A percentile compares a stretch with the other conserved stretches of the same genome.
Conservation (phyloP, 192 early-diverging fungal genomes). For the Funneliformis mosseae region DNA sequence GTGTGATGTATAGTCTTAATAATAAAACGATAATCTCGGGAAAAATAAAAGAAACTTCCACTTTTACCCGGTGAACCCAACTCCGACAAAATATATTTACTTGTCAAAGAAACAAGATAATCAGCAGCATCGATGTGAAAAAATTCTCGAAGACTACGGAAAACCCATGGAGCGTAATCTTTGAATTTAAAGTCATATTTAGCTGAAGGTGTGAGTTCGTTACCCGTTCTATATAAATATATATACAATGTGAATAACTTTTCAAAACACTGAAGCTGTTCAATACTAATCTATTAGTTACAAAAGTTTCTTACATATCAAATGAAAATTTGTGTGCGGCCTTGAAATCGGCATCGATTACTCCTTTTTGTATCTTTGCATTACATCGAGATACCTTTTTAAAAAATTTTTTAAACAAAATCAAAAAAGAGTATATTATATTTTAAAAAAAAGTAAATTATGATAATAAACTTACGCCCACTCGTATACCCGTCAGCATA, state of each 20-base stretch:
- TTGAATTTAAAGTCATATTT: constrained; percentile 99
- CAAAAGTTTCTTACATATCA: constrained; percentile 70
- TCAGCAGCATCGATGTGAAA: constrained; percentile 91
- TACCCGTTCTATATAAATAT: constrained; percentile 65
- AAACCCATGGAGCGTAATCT: constrained; percentile 98
- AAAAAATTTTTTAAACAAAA: neutral
- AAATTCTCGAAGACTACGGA: constrained; percentile 83
- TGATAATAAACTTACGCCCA: constrained; percentile 62
- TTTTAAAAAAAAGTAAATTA: neutral
- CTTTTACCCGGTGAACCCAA: constrained; percentile 93
- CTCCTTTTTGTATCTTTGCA: constrained; percentile 76
- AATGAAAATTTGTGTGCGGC: constrained; percentile 94
- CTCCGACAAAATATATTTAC: constrained; percentile 96
- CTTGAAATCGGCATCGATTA: constrained; percentile 78
- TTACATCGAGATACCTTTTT: constrained; percentile 76
- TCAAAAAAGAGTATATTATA: neutral
- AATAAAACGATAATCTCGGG: constrained; percentile 96
- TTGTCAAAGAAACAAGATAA: constrained; percentile 94
- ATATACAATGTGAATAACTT: neutral
- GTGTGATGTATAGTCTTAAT: constrained; percentile 97
- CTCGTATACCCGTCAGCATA: constrained; percentile 96
- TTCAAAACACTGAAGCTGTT: neutral
- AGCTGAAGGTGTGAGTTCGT: constrained; percentile 92
- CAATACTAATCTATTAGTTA: neutral
- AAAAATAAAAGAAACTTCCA: constrained; percentile 98